A percentile compares a stretch with the other conserved stretches of the same genome.
phyloP scores from a whole-genome alignment of 768 basidiomycete genomes.

The Hemileccinum impolitum region DNA sequence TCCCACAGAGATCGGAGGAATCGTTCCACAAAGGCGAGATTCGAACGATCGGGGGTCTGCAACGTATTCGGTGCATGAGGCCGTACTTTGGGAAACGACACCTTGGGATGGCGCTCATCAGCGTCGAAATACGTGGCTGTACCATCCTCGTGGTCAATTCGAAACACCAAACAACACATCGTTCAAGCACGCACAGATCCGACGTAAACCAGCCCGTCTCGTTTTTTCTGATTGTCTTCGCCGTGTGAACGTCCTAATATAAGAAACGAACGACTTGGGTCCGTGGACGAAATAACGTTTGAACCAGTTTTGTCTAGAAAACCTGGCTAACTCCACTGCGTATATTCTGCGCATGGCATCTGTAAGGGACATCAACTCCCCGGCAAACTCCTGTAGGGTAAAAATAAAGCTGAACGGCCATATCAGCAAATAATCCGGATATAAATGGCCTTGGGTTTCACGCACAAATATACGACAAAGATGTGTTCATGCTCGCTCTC shows the following conservation, averaged over 20 bases:
- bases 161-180: background rate
- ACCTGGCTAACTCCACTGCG: conserved; percentile 53
- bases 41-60: conserved; percentile 65
- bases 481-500: conserved; percentile 74
- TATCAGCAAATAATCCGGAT: conserved; percentile 6
- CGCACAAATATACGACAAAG: conserved; percentile 90
- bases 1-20: conserved; percentile 73
- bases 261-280: conserved; percentile 22
- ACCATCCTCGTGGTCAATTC: conserved; percentile 1
- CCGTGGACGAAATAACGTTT: conserved; percentile 31
- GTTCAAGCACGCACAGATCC: conserved; percentile 37
- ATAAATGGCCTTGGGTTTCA: conserved; percentile 9
- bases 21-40: conserved; percentile 58
- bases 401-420: conserved; percentile 78
- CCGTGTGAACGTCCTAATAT: conserved; percentile 16
- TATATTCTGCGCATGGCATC: conserved; percentile 84
- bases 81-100: conserved; percentile 75
- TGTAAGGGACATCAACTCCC: conserved; percentile 75
- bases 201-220: conserved; percentile 25
- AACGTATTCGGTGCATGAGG: conserved; percentile 86
- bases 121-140: conserved; percentile 55
- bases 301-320: conserved; percentile 38
- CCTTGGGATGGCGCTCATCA: conserved; percentile 44
- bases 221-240: conserved; percentile 12
- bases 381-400: conserved; percentile 90